These are phyloP conservation scores for Daldinia grandis DNA, from an alignment of 495 filamentous ascomycete genomes.

Conservation along the genomic window DNA sequence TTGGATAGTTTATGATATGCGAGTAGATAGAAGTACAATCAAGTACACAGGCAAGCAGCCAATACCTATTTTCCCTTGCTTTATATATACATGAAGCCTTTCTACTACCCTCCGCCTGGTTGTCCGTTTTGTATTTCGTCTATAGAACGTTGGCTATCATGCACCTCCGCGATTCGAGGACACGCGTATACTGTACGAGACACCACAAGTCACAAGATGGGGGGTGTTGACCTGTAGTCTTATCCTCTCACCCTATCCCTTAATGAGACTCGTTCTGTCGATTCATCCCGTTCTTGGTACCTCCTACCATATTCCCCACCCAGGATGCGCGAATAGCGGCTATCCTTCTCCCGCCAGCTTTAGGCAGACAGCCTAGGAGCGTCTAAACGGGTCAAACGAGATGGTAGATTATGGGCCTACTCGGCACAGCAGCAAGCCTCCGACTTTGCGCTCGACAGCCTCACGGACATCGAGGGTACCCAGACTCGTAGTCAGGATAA, in stretches of 20 bases:
- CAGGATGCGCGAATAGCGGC: not conserved
- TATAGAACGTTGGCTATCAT: not conserved
- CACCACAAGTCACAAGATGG: not conserved
- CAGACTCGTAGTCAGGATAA: constrained; percentile 80
- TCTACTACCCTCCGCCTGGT: constrained; percentile 14
- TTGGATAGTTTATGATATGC: constrained; percentile 13
- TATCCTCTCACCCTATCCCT: not conserved
- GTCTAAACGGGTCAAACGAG: not conserved
- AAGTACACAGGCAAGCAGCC: not conserved
- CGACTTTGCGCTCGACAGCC: constrained; percentile 83
- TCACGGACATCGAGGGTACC: constrained; percentile 89
- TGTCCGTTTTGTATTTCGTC: not conserved
- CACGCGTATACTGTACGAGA: not conserved
- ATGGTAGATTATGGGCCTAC: constrained; percentile 49
- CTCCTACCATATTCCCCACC: not conserved
- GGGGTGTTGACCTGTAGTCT: not conserved
- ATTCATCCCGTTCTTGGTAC: not conserved
- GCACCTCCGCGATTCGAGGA: not conserved
- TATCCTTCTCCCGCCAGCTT: not conserved
- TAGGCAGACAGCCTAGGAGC: not conserved
- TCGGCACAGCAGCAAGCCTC: constrained; percentile 84
- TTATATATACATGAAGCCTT: constrained; percentile 10
- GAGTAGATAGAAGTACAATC: constrained; percentile 16
- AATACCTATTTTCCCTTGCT: not conserved
- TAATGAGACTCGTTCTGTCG: not conserved